Evolutionary conservation across 1,284 basidiomycete genomes (phyloP).

Genomic region (Amylostereum chailletii): DNA sequence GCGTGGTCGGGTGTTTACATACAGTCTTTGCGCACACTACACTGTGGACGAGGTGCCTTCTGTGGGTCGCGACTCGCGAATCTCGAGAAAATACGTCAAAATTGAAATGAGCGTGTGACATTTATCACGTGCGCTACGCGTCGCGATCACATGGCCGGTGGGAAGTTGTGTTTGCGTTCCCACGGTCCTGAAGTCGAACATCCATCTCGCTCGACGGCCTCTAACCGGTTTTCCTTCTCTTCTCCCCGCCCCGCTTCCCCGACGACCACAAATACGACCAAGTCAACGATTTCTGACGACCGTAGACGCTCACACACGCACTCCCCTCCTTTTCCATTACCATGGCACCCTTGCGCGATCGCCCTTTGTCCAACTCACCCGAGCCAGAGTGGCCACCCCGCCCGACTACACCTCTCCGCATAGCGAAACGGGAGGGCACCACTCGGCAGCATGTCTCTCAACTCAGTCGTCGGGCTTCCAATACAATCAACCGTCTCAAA

Average conservation of each 20-base stretch:
- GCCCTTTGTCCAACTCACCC: constrained; percentile 53
- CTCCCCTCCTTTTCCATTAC: not conserved
- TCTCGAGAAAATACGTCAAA: too few relatives aligned
- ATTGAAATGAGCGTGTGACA: not conserved
- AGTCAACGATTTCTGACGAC: too few relatives aligned
- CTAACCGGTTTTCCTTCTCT: not conserved
- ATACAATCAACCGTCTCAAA: constrained; percentile 75
- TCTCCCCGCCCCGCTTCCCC: too few relatives aligned
- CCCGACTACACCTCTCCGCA: constrained; percentile 47
- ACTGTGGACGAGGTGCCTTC: too few relatives aligned
- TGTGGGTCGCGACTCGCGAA: too few relatives aligned
- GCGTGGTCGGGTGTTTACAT: too few relatives aligned
- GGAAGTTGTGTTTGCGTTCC: constrained; percentile 4
- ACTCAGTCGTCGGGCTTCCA: constrained; percentile 67
- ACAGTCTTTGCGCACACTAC: too few relatives aligned
- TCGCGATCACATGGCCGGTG: constrained; percentile 14
- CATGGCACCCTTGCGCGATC: constrained; percentile 40
- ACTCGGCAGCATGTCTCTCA: constrained; percentile 27
- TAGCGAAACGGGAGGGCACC: constrained; percentile 55
- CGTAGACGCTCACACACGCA: too few relatives aligned
- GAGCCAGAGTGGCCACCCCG: constrained; percentile 40
- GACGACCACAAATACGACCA: too few relatives aligned
- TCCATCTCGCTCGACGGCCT: constrained; percentile 2
- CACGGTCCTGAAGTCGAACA: constrained; percentile 4
- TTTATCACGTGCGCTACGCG: constrained; percentile 4